phyloP scores from a whole-genome alignment of 495 filamentous ascomycete species.

The Trichoderma asperelloides region DNA sequence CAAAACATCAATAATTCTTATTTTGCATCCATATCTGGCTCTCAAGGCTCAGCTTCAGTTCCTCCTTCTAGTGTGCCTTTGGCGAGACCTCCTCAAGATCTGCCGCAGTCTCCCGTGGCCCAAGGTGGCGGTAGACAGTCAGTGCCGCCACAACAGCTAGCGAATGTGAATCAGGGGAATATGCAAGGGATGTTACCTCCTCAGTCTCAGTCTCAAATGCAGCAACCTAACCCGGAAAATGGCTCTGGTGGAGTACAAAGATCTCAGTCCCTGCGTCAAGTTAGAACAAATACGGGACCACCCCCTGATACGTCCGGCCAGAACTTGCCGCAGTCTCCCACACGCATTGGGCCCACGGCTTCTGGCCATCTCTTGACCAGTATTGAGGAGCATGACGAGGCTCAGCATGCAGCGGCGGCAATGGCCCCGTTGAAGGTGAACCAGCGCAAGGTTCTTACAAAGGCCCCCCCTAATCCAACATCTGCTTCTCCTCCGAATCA shows the following conservation, averaged over 20 bases:
- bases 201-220: not conserved
- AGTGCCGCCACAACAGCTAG: not conserved
- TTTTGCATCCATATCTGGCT: not conserved
- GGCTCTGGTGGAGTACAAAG: not conserved
- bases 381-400: constrained; percentile 7
- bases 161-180: not conserved
- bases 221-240: not conserved
- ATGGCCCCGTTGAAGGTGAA: not conserved
- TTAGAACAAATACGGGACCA: not conserved
- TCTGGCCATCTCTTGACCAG: constrained; percentile 2
- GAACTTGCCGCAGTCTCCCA: not conserved
- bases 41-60: not conserved
- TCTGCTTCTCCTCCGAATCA: not conserved
- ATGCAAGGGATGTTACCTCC: not conserved
- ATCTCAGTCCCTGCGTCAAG: not conserved
- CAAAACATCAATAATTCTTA: not conserved
- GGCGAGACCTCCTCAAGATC: not conserved
- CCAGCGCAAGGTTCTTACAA: not conserved
- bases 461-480: not conserved
- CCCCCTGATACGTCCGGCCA: not conserved
- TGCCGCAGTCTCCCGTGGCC: not conserved
- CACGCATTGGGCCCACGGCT: not conserved
- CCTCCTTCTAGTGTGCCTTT: not conserved
- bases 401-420: not conserved
- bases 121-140: not conserved